Base-by-base conservation (phyloP, 1,139 yeast species). In the Blastobotrys indianensis region DNA sequence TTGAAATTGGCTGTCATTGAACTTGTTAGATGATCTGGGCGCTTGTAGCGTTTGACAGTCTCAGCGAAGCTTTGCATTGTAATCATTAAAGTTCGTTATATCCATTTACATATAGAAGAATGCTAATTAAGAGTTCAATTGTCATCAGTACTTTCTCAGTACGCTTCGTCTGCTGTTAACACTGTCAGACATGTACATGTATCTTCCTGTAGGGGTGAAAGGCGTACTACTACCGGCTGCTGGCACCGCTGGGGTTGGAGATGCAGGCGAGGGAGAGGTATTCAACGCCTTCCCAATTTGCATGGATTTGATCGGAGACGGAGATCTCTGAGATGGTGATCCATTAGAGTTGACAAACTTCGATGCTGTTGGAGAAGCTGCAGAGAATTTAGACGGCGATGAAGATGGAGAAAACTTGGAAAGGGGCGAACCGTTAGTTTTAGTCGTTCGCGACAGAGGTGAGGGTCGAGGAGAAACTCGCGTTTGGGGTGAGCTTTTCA, bases 401-500 rank as follows among this genome's bases (percentile, higher is more conserved):
- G 37, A 4, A 4, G 37, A 51, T 53, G 29, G 53, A 38, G 41
- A 32, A 4, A 28, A 11, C 32, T 35, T 34, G 11, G 48, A 56
- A 56, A 16, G 51, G 39, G 39, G 60, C 41, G 47, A 37, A 15
- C 37, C 33, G 23, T 20, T 36, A 30, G 28, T 40, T 37, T 31
- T 44, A 47, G 44, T 32, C 20, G 51, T 36, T 20, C 65, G 60
- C 2, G 59, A 46, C 33, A 65, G 49, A 9, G 63, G 57, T n/a
- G 64, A 51, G 2, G 58, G 55, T 11, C 54, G 48, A 3, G 58
- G 56, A 1, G 59, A 54, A 11, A 52, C 50, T 11, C 60, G 49
- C 29, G 54, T 51, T 40, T 56, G 62, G 7, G 61, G 60, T 3
- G 60, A 56, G 3, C 59, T 52, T 45, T 57, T 64, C 37, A 50